phyloP scores from a whole-genome alignment of 768 basidiomycete species.

The Sistotremastrum suecicum region DNA sequence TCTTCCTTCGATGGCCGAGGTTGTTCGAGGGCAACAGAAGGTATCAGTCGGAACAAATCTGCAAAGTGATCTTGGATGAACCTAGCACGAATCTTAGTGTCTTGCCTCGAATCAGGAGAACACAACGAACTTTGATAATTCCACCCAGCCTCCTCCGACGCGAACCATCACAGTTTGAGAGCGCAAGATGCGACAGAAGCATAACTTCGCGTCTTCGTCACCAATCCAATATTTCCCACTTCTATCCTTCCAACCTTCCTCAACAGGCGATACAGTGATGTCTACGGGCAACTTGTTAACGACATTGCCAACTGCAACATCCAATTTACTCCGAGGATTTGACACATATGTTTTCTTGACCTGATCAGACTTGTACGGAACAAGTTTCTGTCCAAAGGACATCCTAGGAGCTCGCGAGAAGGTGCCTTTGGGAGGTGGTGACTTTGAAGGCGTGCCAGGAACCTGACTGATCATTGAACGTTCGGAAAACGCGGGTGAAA shows the following conservation, averaged over 20 bases:
- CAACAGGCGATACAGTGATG: slow-evolving; percentile 69
- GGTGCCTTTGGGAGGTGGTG: slow-evolving; percentile 35
- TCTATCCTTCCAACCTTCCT: slow-evolving; percentile 81
- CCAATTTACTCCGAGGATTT: slow-evolving; percentile 82
- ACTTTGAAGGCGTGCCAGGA: slow-evolving; percentile 26
- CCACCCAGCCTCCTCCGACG: slow-evolving; percentile 90
- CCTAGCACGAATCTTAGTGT: slow-evolving; percentile 24
- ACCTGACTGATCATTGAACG: slow-evolving; percentile 32
- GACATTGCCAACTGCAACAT: slow-evolving; percentile 85
- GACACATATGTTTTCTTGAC: slow-evolving; percentile 64
- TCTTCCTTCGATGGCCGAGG: slow-evolving; percentile 51
- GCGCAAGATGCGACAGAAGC: slow-evolving; percentile 82
- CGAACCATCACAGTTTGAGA: slow-evolving; percentile 94
- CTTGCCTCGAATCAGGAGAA: neutral
- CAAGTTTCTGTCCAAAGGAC: slow-evolving; percentile 40
- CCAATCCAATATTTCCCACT: slow-evolving; percentile 97
- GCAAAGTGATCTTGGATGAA: slow-evolving; percentile 83
- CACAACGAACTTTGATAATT: slow-evolving; percentile 66
- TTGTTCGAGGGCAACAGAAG: slow-evolving; percentile 20
- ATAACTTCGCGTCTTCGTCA: slow-evolving; percentile 76
- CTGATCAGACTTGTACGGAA: slow-evolving; percentile 17
- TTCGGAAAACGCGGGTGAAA: slow-evolving; percentile 54
- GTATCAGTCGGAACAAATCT: slow-evolving; percentile 61
- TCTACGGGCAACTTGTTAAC: slow-evolving; percentile 79
- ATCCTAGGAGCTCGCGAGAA: slow-evolving; percentile 59